Percentiles rank a stretch among this genome's conserved stretches.
These are phyloP conservation scores for Melaleuca quinquenervia DNA, from an alignment of 345 rosid genomes.

Conservation along the genomic window DNA sequence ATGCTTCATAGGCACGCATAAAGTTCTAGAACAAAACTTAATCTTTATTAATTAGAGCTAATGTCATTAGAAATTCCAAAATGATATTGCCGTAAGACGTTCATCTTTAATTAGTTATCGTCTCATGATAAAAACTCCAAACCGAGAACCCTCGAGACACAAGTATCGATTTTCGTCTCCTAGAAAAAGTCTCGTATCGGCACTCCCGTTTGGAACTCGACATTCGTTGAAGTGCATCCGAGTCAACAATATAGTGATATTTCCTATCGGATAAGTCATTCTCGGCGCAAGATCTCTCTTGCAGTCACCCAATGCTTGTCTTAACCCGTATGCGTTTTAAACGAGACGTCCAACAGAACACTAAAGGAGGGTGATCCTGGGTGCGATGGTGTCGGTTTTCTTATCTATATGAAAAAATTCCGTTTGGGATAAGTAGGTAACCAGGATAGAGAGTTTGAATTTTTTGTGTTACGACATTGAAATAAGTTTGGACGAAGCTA, in stretches of 20 bases:
- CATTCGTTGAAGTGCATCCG: neutral
- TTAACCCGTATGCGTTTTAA: neutral
- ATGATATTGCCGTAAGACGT: rapidly evolving
- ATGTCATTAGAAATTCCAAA: neutral
- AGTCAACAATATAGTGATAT: neutral
- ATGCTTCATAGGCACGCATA: neutral
- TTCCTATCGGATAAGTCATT: neutral
- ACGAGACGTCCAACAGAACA: neutral
- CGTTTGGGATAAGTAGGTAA: too few relatives aligned
- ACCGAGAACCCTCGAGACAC: neutral
- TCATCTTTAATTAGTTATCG: neutral
- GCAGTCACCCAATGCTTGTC: rapidly evolving
- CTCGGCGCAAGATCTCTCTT: neutral
- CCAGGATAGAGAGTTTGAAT: too few relatives aligned
- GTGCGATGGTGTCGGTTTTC: too few relatives aligned
- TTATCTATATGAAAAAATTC: too few relatives aligned
- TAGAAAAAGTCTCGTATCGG: neutral
- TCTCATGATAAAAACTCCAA: neutral
- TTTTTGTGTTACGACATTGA: too few relatives aligned
- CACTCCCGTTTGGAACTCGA: rapidly evolving
- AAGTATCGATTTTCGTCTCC: neutral
- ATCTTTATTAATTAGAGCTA: neutral
- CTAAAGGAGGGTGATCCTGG: neutral
- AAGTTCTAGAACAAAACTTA: neutral
- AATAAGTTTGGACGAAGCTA: neutral